Percentiles rank a stretch among this genome's conserved stretches.
Conservation (phyloP, 2,329 filamentous ascomycete genomes). For the Cordyceps fumosorosea region DNA sequence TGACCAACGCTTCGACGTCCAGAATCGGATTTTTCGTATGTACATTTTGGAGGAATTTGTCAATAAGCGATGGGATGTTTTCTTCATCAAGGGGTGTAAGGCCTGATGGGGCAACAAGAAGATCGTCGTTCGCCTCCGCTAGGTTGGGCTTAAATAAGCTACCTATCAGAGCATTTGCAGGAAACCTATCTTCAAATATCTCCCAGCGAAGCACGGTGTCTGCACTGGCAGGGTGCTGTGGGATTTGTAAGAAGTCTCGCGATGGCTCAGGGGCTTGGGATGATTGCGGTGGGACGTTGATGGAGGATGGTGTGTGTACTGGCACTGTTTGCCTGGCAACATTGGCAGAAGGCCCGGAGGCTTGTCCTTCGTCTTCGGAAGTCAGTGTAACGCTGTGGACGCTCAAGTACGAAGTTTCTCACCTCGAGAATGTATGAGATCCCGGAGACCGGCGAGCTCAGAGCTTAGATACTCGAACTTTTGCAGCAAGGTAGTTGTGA, state of each 20-base stretch:
- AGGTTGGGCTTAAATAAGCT: slow-evolving; percentile 14
- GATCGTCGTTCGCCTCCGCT: neutral
- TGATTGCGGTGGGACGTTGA: neutral
- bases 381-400: neutral
- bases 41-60: slow-evolving; percentile 20
- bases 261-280: slow-evolving; percentile 14
- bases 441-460: slow-evolving; percentile 15
- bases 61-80: slow-evolving; percentile 18
- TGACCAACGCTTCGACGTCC: slow-evolving; percentile 17
- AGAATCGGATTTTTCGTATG: slow-evolving; percentile 23
- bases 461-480: slow-evolving; percentile 16
- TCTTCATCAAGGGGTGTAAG: slow-evolving; percentile 19
- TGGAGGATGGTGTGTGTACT: neutral
- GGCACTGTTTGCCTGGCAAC: neutral
- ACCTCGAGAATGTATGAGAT: slow-evolving; percentile 2
- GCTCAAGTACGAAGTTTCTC: neutral
- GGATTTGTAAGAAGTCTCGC: slow-evolving; percentile 18
- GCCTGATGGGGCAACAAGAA: slow-evolving; percentile 10
- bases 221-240: slow-evolving; percentile 17
- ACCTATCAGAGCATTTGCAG: slow-evolving; percentile 16
- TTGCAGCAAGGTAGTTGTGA: slow-evolving; percentile 15
- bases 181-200: slow-evolving; percentile 15
- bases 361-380: neutral
- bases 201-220: slow-evolving; percentile 18
- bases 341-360: neutral